A percentile compares a stretch with the other conserved stretches of the same genome.
Evolutionary conservation across 345 rosid species (phyloP).

Genomic region (Eucalyptus rudis): DNA sequence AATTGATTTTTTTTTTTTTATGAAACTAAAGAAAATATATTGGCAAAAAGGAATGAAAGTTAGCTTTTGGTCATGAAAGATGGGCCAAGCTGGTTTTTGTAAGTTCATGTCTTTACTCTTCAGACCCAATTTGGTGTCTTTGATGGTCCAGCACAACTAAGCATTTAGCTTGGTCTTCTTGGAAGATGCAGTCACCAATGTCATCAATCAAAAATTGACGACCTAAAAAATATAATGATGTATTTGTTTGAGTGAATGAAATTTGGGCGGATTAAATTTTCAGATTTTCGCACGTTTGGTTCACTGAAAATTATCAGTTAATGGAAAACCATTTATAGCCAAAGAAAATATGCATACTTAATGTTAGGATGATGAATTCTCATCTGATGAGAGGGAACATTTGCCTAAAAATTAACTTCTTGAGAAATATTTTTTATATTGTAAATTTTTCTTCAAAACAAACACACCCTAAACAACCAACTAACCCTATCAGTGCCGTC

Average conservation of each 20-base stretch:
- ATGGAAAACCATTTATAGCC: accelerated
- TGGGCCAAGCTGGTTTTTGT: neutral
- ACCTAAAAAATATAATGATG: neutral
- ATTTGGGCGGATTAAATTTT: neutral
- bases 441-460: neutral
- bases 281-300: accelerated
- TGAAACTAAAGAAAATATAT: neutral
- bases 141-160: neutral
- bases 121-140: neutral
- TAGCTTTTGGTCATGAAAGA: neutral
- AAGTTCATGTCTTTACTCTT: neutral
- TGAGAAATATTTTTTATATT: no score
- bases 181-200: neutral
- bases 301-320: neutral
- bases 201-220: neutral
- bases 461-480: neutral
- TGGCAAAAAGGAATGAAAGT: neutral
- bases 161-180: neutral
- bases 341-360: neutral
- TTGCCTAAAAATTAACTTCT: neutral
- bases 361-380: neutral
- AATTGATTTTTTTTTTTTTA: neutral
- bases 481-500: neutral
- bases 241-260: neutral
- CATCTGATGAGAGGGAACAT: neutral